phyloP scores from a whole-genome alignment of 2,329 filamentous ascomycete genomes.

The Beauveria sp. region DNA sequence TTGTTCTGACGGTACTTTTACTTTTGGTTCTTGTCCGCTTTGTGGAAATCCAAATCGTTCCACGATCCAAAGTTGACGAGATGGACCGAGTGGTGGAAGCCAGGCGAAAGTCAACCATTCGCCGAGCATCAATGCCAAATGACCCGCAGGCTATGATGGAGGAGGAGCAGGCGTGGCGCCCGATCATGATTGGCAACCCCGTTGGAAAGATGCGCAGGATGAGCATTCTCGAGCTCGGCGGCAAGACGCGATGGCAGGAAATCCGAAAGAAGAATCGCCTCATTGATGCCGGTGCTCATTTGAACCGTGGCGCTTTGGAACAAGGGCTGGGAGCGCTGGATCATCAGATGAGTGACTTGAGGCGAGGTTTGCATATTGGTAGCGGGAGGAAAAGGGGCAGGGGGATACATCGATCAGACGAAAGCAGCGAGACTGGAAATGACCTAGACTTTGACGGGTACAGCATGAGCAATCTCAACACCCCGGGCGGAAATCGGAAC shows the following conservation, averaged over 20 bases:
- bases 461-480: slow-evolving; percentile 9
- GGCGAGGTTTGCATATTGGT: slow-evolving; percentile 24
- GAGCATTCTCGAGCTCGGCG: slow-evolving; percentile 63
- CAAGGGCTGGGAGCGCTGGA: slow-evolving; percentile 30
- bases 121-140: slow-evolving; percentile 35
- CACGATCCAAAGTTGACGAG: slow-evolving; percentile 47
- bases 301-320: slow-evolving; percentile 28
- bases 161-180: slow-evolving; percentile 56
- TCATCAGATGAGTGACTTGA: slow-evolving; percentile 29
- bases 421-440: slow-evolving; percentile 11
- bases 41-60: slow-evolving; percentile 61
- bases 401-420: slow-evolving; percentile 21
- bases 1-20: slow-evolving; percentile 57
- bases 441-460: slow-evolving; percentile 10
- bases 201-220: slow-evolving; percentile 60
- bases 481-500: background rate
- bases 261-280: slow-evolving; percentile 56
- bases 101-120: slow-evolving; percentile 40
- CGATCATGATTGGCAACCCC: slow-evolving; percentile 65
- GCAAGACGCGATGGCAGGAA: slow-evolving; percentile 63
- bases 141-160: slow-evolving; percentile 33
- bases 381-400: slow-evolving; percentile 18
- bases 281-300: slow-evolving; percentile 37
- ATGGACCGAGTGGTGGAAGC: slow-evolving; percentile 46
- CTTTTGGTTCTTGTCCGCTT: slow-evolving; percentile 56